Evolutionary conservation across 148 eudicot species (phyloP).

Genomic region (Rhododendron henanense): DNA sequence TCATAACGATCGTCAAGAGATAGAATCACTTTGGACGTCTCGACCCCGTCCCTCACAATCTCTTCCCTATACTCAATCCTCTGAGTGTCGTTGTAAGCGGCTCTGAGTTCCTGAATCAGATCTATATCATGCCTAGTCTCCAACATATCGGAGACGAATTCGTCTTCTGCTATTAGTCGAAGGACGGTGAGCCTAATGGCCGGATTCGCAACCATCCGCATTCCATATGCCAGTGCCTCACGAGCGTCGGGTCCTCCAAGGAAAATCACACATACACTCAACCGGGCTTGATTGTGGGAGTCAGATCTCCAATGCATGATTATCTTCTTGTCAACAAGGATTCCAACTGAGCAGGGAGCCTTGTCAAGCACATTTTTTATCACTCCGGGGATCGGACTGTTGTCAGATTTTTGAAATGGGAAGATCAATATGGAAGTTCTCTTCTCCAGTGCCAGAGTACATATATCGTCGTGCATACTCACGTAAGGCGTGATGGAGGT

Average conservation of each 20-base stretch:
- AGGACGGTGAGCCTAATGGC: constrained; percentile 3
- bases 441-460: constrained; percentile 13
- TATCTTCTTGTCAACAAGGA: constrained; percentile 12
- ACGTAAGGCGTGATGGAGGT: constrained; percentile 11
- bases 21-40: background rate
- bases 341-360: constrained; percentile 19
- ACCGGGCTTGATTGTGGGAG: background rate
- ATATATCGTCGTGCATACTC: constrained; percentile 18
- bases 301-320: background rate
- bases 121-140: constrained; percentile 7
- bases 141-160: background rate
- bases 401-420: constrained; percentile 14
- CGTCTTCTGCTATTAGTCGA: constrained; percentile 3
- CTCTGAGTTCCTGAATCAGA: background rate
- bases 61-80: constrained; percentile 7
- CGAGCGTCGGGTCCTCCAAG: constrained; percentile 15
- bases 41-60: constrained; percentile 10
- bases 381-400: background rate
- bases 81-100: background rate
- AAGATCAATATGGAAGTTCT: constrained; percentile 4
- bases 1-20: constrained; percentile 11
- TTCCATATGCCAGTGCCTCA: constrained; percentile 14
- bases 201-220: constrained; percentile 8
- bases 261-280: constrained; percentile 6
- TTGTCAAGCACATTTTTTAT: constrained; percentile 12